phyloP scores from a whole-genome alignment of 2,329 filamentous ascomycete genomes.

The Trichoderma simmonsii region DNA sequence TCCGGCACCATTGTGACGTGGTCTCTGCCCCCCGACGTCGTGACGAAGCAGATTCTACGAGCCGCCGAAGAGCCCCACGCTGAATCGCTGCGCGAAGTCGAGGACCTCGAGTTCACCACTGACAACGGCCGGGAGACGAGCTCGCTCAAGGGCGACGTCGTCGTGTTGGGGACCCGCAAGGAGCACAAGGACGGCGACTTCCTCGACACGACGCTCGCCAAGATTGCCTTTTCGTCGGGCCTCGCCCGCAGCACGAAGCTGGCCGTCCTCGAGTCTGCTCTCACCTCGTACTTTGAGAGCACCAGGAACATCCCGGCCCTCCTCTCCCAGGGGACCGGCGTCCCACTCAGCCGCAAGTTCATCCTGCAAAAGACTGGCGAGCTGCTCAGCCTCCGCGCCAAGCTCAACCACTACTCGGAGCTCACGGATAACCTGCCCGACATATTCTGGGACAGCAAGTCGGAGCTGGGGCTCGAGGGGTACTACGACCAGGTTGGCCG shows the following conservation, averaged over 20 bases:
- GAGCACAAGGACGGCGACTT: conserved; percentile 44
- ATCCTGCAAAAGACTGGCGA: conserved; percentile 93
- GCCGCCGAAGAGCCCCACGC: conserved; percentile 75
- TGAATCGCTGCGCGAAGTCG: conserved; percentile 68
- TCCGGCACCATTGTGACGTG: conserved; percentile 92
- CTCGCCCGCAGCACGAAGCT: conserved; percentile 91
- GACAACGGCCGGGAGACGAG: conserved; percentile 72
- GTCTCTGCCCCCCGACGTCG: conserved; percentile 75
- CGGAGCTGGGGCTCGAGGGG: conserved; percentile 84
- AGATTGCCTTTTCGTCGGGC: conserved; percentile 94
- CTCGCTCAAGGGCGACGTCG: conserved; percentile 79
- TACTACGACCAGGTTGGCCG: conserved; percentile 94
- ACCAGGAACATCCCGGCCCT: conserved; percentile 78
- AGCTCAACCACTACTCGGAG: conserved; percentile 95
- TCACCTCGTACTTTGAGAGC: conserved; percentile 81
- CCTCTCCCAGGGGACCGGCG: conserved; percentile 60
- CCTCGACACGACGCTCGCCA: conserved; percentile 70
- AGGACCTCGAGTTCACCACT: conserved; percentile 83
- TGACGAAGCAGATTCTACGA: conserved; percentile 68
- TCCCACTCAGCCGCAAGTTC: conserved; percentile 59
- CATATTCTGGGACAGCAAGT: conserved; percentile 90
- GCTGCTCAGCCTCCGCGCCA: conserved; percentile 80
- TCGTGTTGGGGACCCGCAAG: conserved; percentile 76
- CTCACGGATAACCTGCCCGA: conserved; percentile 93
- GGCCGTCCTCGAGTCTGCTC: conserved; percentile 79